Evolutionary conservation across 345 rosid genomes (phyloP), one percentile per base, ranked within the genome.

Genomic region (Lumnitzera racemosa): DNA sequence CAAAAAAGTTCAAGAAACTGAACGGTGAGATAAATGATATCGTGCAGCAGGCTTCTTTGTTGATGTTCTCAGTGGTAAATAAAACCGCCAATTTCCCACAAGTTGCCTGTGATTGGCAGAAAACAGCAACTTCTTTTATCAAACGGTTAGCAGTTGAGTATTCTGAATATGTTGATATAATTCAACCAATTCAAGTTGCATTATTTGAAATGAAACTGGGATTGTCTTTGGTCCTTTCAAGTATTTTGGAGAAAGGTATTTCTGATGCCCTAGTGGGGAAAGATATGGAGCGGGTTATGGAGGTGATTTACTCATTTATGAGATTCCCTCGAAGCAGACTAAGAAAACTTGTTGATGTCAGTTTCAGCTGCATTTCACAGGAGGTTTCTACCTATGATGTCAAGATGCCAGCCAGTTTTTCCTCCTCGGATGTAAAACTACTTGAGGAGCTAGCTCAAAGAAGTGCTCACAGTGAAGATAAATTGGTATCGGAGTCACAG

Each of bases 181-280:
- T 78, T 60, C 96, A 85, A 63, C 98, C 98, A 67, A 70, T 89
- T 74, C 98, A 89, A 79, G 98, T 92, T 67, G 89, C 97, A 55
- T 73, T 87, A 27, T 92, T 85, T 51, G 96, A 92, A 78, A 89
- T 92, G 83, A 92, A 92, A 68, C 62, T 89, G 62, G 98, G 97
- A 54, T 64, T 90, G 53, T 81, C 94, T 24, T 72, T 92, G 55
- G 71, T 86, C 69, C 63, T 83, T 25, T 77, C 86, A 63, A 81
- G 76, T 65, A 61, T 67, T 58, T 57, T 82, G 62, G 76, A 76
- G 67, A 72, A 79, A 47, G 73, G 60, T n/a, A 48, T 74, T 57
- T 76, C 77, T 58, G 64, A 61, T 47, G 70, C 47, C 65, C 55
- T 81, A 49, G 71, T 65, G 59, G 78, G 77, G 71, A 79, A 85